phyloP scores from a whole-genome alignment of 1,284 basidiomycete genomes.

The Naganishia cerealis region DNA sequence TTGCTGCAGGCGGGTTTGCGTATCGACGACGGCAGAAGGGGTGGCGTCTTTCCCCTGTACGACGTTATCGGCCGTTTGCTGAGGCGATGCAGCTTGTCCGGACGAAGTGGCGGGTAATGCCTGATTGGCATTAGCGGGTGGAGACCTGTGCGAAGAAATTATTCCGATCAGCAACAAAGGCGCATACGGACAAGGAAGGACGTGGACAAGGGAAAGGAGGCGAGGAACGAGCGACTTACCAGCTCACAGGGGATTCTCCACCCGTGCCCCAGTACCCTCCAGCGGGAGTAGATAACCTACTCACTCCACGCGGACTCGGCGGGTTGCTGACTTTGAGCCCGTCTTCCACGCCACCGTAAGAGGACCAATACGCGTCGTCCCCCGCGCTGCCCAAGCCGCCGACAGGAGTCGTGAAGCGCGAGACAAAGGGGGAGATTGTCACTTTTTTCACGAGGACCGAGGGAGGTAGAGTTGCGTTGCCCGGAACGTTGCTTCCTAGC shows the following conservation, averaged over 20 bases:
- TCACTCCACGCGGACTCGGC: slow-evolving; percentile 27
- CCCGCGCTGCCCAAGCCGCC: not conserved
- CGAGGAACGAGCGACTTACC: slow-evolving; percentile 14
- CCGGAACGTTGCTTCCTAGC: not conserved
- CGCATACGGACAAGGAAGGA: not conserved
- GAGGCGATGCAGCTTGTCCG: not conserved
- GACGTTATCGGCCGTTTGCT: not conserved
- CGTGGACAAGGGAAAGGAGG: not conserved
- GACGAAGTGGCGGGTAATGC: not conserved
- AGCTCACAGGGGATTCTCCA: slow-evolving; percentile 35
- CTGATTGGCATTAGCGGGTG: slow-evolving; percentile 2
- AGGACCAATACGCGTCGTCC: slow-evolving; percentile 32
- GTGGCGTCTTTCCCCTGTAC: not conserved
- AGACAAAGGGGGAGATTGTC: slow-evolving; percentile 27
- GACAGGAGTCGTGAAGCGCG: slow-evolving; percentile 16
- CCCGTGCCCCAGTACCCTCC: slow-evolving; percentile 34
- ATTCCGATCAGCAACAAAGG: not conserved
- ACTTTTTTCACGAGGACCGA: slow-evolving; percentile 23
- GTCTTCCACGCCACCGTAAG: slow-evolving; percentile 33
- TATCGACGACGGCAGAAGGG: not conserved
- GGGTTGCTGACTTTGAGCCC: slow-evolving; percentile 32
- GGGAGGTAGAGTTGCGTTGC: not conserved
- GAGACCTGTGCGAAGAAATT: not conserved
- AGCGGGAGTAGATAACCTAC: slow-evolving; percentile 7
- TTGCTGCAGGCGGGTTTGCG: not conserved